These are phyloP conservation scores for Mycena chlorophos DNA, from an alignment of 768 basidiomycete genomes.

Conservation along the genomic window DNA sequence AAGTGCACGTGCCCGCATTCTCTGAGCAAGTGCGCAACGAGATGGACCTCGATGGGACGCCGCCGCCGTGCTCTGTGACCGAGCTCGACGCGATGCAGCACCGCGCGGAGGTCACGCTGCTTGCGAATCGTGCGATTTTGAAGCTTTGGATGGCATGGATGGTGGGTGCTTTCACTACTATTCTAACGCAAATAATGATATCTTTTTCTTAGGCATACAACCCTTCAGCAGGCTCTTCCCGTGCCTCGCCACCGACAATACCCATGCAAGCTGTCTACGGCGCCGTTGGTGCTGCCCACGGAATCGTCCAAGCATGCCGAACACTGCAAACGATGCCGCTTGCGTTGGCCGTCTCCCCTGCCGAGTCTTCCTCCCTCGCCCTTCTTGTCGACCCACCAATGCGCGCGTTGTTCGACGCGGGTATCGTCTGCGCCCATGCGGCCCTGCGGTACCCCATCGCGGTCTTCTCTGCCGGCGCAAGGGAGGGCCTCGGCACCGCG, in stretches of 20 bases:
- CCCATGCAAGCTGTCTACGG: constrained; percentile 55
- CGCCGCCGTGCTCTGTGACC: not conserved
- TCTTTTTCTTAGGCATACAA: not conserved
- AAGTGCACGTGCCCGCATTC: not conserved
- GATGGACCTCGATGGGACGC: not conserved
- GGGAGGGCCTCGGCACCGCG: constrained; percentile 33
- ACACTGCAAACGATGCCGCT: constrained; percentile 34
- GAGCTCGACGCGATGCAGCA: not conserved
- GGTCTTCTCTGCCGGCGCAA: constrained; percentile 48
- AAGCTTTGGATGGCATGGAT: constrained; percentile 13
- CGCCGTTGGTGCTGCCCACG: constrained; percentile 65
- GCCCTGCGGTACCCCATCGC: constrained; percentile 53
- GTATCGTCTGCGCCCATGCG: constrained; percentile 63
- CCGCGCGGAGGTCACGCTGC: constrained; percentile 5
- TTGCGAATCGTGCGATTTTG: constrained; percentile 15
- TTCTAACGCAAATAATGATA: not conserved
- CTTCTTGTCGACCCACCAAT: constrained; percentile 60
- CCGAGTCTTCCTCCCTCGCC: constrained; percentile 38
- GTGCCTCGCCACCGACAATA: constrained; percentile 29
- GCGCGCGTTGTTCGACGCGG: constrained; percentile 65
- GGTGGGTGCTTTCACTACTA: constrained; percentile 24
- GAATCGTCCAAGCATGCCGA: constrained; percentile 54
- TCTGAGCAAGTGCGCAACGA: not conserved
- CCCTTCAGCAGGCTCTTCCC: not conserved
- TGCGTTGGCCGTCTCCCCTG: no score